A percentile compares a stretch with the other conserved stretches of the same genome.
phyloP scores from a whole-genome alignment of 345 rosid genomes.

The Pelargonium nanum region DNA sequence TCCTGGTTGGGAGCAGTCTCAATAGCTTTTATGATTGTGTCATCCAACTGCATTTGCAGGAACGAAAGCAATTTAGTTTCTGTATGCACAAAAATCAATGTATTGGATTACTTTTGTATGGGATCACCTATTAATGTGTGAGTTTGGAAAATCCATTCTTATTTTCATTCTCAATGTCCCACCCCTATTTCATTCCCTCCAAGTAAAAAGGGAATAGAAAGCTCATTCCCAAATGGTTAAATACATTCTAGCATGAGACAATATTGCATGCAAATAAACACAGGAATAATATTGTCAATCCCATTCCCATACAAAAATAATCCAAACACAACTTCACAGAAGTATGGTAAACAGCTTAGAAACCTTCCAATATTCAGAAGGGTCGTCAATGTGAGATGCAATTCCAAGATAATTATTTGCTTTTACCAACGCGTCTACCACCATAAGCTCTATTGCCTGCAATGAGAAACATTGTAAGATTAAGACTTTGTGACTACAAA shows the following conservation, averaged over 20 bases:
- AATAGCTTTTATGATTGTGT: conserved; percentile 67
- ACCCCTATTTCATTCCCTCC: too few relatives aligned
- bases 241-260: not conserved
- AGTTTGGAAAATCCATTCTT: not conserved
- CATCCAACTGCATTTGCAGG: conserved; percentile 61
- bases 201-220: too few relatives aligned
- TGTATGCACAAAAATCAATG: not conserved
- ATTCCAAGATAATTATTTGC: conserved; percentile 58
- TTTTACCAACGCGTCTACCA: conserved; percentile 76
- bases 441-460: conserved; percentile 90
- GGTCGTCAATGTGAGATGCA: conserved; percentile 54
- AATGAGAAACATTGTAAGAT: not conserved
- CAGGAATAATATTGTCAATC: too few relatives aligned
- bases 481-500: not conserved
- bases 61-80: conserved; percentile 1
- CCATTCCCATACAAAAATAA: too few relatives aligned
- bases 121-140: not conserved
- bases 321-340: too few relatives aligned
- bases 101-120: too few relatives aligned
- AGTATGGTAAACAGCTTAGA: conserved; percentile 10
- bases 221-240: too few relatives aligned
- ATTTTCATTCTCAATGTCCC: not conserved
- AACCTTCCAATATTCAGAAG: conserved; percentile 91
- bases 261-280: conserved; percentile 2
- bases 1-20: conserved; percentile 67